Evolutionary conservation across 331 rosid species (phyloP), one percentile per base, ranked within the genome.

Genomic region (Malus hybrid): DNA sequence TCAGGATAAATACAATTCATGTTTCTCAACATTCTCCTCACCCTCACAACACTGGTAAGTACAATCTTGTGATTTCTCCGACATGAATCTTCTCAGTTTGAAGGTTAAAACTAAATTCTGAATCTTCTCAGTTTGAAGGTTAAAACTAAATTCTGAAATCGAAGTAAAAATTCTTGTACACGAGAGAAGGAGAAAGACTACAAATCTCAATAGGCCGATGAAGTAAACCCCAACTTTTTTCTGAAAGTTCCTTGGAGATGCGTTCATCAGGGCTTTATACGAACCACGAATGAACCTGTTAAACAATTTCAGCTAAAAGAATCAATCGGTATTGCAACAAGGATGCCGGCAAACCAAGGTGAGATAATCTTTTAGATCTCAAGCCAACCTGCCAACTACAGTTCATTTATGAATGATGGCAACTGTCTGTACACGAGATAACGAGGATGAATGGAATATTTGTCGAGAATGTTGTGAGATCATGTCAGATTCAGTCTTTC

Each of bases 231-330:
- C 66, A 69, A 32, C 59, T 69, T 32, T 77, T 64, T 39, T 39
- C 32, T 20, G 55, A 70, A 72, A 78, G 81, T 31, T 63, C 56
- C 32, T 48, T 39, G 65, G 60, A 18, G 39, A 69, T 59, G 78
- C 67, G 62, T 36, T 71, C 78, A 73, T 90, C 90, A 90, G 62
- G 85, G 96, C 86, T 94, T 92, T 81, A 94, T 89, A 44, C 96
- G 97, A 78, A 92, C 90, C 82, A 94, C 99, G 81, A 94, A 94
- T 44, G 97, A 92, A 87, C 97, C 99, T 94, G 89, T 72, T 73
- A 76, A 79, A 67, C 19, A 70, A 69, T 75, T 81, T 70, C 70
- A 48, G 20, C 57, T 6, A 0, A 52, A 16, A 52, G 57, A 52
- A 52, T 52, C 20, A 18, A 52, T 52, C 10, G 46, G 0, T 39